Conservation (phyloP, 179 eudicot genomes). For the Gypsophila paniculata region DNA sequence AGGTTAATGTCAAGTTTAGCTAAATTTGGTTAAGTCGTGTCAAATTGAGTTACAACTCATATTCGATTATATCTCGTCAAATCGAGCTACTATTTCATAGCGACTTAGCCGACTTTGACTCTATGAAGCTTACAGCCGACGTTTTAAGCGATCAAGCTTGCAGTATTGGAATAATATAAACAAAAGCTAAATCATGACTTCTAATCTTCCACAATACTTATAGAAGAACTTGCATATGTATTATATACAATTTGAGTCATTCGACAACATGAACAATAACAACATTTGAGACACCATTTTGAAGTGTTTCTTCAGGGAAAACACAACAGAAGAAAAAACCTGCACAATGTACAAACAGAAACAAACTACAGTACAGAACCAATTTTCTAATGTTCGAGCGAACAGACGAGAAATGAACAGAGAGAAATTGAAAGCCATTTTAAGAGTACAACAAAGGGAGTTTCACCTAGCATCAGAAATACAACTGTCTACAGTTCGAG, state of each 20-base stretch:
- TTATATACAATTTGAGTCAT: slow-evolving; percentile 5
- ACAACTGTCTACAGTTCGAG: slow-evolving; percentile 61
- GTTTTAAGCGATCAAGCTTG: background rate
- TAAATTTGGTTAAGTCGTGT: too few species aligned
- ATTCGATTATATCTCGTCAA: too few species aligned
- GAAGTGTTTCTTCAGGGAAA: slow-evolving; percentile 4
- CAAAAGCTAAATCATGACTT: background rate
- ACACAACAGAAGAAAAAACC: slow-evolving; percentile 12
- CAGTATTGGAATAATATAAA: too few species aligned
- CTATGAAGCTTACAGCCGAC: background rate
- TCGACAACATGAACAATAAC: slow-evolving; percentile 11
- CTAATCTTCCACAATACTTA: background rate
- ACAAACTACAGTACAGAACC: slow-evolving; percentile 20
- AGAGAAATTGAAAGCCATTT: slow-evolving; percentile 1
- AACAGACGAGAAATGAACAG: background rate
- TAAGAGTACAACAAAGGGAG: slow-evolving; percentile 3
- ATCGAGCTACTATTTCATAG: too few species aligned
- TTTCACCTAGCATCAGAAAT: slow-evolving; percentile 41
- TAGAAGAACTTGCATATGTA: background rate
- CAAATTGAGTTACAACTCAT: too few species aligned
- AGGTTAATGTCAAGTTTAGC: too few species aligned
- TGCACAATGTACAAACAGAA: slow-evolving; percentile 26
- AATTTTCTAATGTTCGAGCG: slow-evolving; percentile 14
- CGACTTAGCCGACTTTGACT: background rate
- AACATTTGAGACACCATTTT: slow-evolving; percentile 7